A percentile compares a stretch with the other conserved stretches of the same genome.
Evolutionary conservation across 225 moss, liverwort and hornwort species (phyloP).

Genomic region (Polytrichum commune): DNA sequence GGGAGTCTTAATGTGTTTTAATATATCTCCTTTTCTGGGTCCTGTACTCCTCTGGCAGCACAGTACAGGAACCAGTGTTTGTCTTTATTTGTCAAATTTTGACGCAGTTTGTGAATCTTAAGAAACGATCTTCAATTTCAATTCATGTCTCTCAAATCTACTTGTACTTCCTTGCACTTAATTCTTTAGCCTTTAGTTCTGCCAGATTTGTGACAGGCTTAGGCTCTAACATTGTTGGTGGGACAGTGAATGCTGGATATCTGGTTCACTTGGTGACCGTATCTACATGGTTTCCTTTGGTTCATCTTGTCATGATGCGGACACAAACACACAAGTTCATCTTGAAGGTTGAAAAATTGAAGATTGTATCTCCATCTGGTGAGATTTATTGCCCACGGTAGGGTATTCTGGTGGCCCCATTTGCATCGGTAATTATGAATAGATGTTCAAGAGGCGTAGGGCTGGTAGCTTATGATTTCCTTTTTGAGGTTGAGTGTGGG

Average conservation of each 20-base stretch:
- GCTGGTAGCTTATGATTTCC: constrained; percentile 3
- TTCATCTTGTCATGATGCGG: constrained; percentile 41
- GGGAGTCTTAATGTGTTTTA: too few relatives aligned
- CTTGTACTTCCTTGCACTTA: too few relatives aligned
- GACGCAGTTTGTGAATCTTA: too few relatives aligned
- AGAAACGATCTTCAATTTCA: too few relatives aligned
- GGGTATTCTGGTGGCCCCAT: constrained; percentile 36
- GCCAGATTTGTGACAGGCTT: not conserved
- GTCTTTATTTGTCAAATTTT: too few relatives aligned
- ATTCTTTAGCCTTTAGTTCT: too few relatives aligned
- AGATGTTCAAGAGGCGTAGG: constrained; percentile 10
- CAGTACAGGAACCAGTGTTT: too few relatives aligned
- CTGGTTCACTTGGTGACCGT: constrained; percentile 36
- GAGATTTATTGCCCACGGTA: constrained; percentile 50
- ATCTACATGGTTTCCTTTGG: constrained; percentile 37
- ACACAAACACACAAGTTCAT: constrained; percentile 10
- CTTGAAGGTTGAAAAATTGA: constrained; percentile 24
- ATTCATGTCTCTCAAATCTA: too few relatives aligned
- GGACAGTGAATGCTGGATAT: constrained; percentile 52
- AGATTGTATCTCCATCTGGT: constrained; percentile 45
- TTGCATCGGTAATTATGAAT: constrained; percentile 18
- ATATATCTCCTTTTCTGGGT: too few relatives aligned
- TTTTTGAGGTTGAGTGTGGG: constrained; percentile 44
- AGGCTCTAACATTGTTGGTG: constrained; percentile 50
- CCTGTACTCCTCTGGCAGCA: too few relatives aligned